Conservation (phyloP, 352 stramenopile species). For the Vaucheria bursata region DNA sequence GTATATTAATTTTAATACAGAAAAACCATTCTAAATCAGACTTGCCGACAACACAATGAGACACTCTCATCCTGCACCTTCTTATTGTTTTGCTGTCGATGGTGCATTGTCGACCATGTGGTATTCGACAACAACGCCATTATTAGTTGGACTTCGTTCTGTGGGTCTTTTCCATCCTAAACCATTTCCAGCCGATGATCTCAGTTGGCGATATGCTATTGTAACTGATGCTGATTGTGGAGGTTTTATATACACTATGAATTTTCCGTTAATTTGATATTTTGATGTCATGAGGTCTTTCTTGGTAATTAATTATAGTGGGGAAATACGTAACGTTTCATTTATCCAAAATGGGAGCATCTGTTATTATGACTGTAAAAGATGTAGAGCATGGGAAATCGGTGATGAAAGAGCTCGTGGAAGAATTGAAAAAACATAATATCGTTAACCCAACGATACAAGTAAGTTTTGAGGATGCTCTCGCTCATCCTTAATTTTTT, state of each 20-base stretch:
- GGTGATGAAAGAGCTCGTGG: conserved; percentile 18
- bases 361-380: conserved; percentile 38
- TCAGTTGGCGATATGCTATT: neutral
- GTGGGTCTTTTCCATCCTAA: neutral
- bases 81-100: neutral
- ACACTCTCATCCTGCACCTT: neutral
- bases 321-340: conserved; percentile 42
- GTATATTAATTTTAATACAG: neutral
- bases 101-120: neutral
- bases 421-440: conserved; percentile 11
- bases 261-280: neutral
- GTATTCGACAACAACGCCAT: neutral
- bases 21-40: neutral
- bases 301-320: conserved; percentile 1
- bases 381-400: conserved; percentile 28
- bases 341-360: conserved; percentile 34
- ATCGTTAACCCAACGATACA: neutral
- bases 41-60: neutral
- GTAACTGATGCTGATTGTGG: neutral
- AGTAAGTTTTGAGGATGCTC: neutral
- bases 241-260: neutral
- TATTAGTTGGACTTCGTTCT: neutral
- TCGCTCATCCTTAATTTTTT: neutral
- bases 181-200: neutral
- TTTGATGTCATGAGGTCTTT: neutral